These are phyloP conservation scores for Candida albicans DNA, from an alignment of 1,139 yeast species.

Conservation along the genomic window DNA sequence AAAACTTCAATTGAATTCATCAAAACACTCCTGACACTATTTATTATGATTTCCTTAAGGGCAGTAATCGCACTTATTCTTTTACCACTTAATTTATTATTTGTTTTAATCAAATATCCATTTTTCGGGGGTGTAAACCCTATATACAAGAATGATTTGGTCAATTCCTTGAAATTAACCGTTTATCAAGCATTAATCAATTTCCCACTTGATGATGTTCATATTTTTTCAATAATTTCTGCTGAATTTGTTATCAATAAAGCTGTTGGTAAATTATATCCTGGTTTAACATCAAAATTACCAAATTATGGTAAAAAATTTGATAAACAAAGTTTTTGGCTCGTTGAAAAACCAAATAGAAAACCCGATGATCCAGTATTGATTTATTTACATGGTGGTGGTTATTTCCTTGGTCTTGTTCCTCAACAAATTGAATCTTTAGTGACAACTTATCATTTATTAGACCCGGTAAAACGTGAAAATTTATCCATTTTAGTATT, in stretches of 20 bases:
- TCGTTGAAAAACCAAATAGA: conserved; percentile 31
- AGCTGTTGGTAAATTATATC: too few relatives aligned
- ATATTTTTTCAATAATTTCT: too few relatives aligned
- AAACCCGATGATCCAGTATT: conserved; percentile 34
- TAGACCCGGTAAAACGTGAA: conserved; percentile 27
- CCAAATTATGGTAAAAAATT: conserved; percentile 11
- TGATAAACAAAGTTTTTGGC: conserved; percentile 37
- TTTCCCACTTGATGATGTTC: conserved; percentile 11
- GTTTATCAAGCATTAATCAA: conserved; percentile 4
- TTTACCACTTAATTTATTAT: conserved; percentile 10
- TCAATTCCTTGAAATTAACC: conserved; percentile 11
- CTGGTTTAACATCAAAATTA: too few relatives aligned
- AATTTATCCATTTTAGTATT: conserved; percentile 33
- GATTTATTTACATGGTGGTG: conserved; percentile 46
- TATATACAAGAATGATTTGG: conserved; percentile 7
- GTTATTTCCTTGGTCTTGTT: conserved; percentile 36
- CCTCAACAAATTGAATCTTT: conserved; percentile 35
- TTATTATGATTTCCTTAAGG: conserved; percentile 9
- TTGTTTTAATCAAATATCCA: conserved; percentile 11
- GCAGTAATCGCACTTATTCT: conserved; percentile 6
- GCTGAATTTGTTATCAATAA: too few relatives aligned
- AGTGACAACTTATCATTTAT: conserved; percentile 28
- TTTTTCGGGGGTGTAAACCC: conserved; percentile 13
- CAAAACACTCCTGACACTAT: too few relatives aligned
- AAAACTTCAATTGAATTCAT: too few relatives aligned